Conservation (phyloP, 352 stramenopile species). For the Pythium volutum region DNA sequence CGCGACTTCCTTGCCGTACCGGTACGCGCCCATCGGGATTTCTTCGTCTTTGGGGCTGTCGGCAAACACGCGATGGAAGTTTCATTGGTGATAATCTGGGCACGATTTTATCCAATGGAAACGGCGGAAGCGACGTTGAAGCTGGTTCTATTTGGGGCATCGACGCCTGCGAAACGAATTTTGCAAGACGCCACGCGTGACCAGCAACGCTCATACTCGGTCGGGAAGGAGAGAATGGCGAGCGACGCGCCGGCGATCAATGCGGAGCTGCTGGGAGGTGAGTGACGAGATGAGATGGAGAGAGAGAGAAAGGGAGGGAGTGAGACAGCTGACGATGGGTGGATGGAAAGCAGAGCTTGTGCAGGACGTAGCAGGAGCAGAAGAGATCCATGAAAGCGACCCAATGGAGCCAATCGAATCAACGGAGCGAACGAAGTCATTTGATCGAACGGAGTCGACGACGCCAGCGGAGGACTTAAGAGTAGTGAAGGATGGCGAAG, state of each 20-base stretch:
- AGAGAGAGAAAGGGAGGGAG: not conserved
- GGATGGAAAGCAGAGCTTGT: constrained; percentile 6
- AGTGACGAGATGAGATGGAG: not conserved
- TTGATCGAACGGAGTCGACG: no score
- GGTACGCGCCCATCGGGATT: not conserved
- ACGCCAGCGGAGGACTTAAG: no score
- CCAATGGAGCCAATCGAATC: not conserved
- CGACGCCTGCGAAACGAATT: constrained; percentile 2
- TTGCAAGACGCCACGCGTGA: not conserved
- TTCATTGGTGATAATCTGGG: constrained; percentile 3
- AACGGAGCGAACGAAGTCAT: no score
- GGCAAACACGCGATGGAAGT: not conserved
- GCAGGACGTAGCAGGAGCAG: not conserved
- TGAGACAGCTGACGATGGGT: not conserved
- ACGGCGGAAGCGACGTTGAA: constrained; percentile 6
- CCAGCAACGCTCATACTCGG: not conserved
- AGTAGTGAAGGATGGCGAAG: not conserved
- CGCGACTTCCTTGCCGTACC: constrained; percentile 32
- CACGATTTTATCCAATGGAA: not conserved
- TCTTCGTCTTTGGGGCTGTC: not conserved
- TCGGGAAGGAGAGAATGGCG: not conserved
- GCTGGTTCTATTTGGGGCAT: constrained; percentile 7
- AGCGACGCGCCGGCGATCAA: constrained; percentile 16
- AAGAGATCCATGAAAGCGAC: not conserved
- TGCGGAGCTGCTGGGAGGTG: constrained; percentile 35